phyloP scores from a whole-genome alignment of 106 monocot genomes.

The Apostasia ramifera region DNA sequence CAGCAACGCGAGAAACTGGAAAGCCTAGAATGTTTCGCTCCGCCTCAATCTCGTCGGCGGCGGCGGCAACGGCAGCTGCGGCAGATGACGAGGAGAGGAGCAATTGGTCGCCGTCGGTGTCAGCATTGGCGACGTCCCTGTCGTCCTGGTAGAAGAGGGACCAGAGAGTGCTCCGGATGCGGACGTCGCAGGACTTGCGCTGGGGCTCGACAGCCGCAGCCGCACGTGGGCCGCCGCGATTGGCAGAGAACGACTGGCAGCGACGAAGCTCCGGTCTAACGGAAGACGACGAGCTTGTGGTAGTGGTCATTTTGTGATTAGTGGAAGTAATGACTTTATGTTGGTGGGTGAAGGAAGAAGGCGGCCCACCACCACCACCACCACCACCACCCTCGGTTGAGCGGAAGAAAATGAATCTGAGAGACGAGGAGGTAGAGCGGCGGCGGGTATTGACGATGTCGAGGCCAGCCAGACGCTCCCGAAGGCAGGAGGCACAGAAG shows the following conservation, averaged over 20 bases:
- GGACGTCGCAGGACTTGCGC: conserved; percentile 53
- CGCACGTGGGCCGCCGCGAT: conserved; percentile 8
- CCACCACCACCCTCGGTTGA: conserved; percentile 1
- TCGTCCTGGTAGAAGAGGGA: conserved; percentile 41
- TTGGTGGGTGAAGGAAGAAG: background rate
- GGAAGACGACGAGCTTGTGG: conserved; percentile 4
- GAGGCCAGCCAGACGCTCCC: conserved; percentile 56
- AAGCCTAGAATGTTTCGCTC: background rate
- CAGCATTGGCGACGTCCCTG: background rate
- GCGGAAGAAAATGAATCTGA: conserved; percentile 48
- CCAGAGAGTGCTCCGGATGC: conserved; percentile 34
- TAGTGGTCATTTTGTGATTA: too few relatives aligned
- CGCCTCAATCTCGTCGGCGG: background rate
- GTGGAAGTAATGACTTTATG: background rate
- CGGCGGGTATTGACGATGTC: conserved; percentile 30
- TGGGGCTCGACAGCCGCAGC: conserved; percentile 28
- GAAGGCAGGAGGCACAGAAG: conserved; percentile 80
- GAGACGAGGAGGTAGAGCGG: conserved; percentile 24
- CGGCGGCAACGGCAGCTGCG: background rate
- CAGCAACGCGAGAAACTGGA: background rate
- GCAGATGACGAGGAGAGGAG: background rate
- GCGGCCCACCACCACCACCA: conserved; percentile 1
- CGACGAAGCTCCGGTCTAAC: conserved; percentile 50
- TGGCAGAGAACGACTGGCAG: conserved; percentile 65
- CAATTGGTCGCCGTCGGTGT: background rate